Percentiles rank a stretch among this genome's conserved stretches.
Evolutionary conservation across 163 green algal genomes (phyloP).

Genomic region (Botryococcus braunii): DNA sequence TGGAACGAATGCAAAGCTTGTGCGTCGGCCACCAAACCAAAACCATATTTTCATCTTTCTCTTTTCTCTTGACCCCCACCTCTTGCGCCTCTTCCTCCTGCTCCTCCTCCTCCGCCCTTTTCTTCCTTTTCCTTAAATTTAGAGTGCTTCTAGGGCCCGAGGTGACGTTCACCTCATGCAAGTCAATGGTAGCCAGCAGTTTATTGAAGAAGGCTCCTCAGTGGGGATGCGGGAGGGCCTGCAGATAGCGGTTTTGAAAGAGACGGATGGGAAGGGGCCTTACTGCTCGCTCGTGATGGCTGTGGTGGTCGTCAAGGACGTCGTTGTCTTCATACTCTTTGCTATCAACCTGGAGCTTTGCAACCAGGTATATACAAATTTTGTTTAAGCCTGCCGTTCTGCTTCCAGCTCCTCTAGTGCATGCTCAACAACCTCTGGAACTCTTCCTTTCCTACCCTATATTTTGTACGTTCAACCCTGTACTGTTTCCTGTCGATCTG

Average conservation of each 20-base stretch:
- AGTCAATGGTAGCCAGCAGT: background rate
- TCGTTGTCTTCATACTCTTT: constrained; percentile 81
- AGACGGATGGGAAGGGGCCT: constrained; percentile 69
- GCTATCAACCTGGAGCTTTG: constrained; percentile 72
- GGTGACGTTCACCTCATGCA: background rate
- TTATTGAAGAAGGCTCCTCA: background rate
- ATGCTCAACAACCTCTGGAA: no score
- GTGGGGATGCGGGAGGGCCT: background rate
- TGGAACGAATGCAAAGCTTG: no score
- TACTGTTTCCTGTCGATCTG: no score
- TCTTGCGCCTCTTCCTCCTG: background rate
- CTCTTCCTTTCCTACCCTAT: no score
- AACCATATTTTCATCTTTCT: no score
- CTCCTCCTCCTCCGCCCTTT: no score
- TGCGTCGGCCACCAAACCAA: no score
- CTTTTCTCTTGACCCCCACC: background rate
- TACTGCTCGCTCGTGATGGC: constrained; percentile 74
- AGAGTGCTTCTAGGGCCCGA: background rate
- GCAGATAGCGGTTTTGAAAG: constrained; percentile 79
- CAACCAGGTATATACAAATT: no score
- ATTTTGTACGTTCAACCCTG: no score
- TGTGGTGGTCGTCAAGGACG: constrained; percentile 84
- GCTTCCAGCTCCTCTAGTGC: no score
- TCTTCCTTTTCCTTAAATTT: no score
- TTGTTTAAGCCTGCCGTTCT: no score